A percentile compares a stretch with the other conserved stretches of the same genome.
Conservation (phyloP, 768 basidiomycete genomes). For the Nidularia sp. region DNA sequence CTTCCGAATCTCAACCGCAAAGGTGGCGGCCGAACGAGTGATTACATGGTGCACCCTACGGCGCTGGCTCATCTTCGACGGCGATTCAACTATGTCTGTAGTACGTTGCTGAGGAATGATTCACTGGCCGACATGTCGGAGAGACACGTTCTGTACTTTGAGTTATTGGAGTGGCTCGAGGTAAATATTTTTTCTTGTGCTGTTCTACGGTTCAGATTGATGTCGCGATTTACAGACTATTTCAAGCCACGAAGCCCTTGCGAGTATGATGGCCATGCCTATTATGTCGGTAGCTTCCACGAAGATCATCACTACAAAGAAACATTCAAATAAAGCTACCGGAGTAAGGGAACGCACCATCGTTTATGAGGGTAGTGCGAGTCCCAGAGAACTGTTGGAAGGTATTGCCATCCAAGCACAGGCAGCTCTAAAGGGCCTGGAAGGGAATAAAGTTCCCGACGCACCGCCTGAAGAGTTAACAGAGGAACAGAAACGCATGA, state of each 20-base stretch:
- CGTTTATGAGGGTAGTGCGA: slow-evolving; percentile 86
- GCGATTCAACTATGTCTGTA: slow-evolving; percentile 86
- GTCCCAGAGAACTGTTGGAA: slow-evolving; percentile 89
- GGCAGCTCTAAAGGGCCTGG: slow-evolving; percentile 85
- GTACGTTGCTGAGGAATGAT: slow-evolving; percentile 84
- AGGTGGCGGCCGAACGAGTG: slow-evolving; percentile 77
- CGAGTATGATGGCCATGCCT: slow-evolving; percentile 96
- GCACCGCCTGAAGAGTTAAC: slow-evolving; percentile 63
- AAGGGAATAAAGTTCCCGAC: slow-evolving; percentile 53
- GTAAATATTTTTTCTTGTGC: slow-evolving; percentile 34
- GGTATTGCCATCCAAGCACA: slow-evolving; percentile 89
- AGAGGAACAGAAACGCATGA: slow-evolving; percentile 89
- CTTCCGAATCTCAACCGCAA: slow-evolving; percentile 77
- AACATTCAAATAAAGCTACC: slow-evolving; percentile 33
- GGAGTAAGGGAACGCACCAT: slow-evolving; percentile 77
- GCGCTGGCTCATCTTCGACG: slow-evolving; percentile 87
- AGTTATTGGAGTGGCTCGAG: slow-evolving; percentile 90
- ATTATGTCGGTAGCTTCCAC: slow-evolving; percentile 81
- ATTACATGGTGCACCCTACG: slow-evolving; percentile 91
- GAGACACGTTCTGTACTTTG: slow-evolving; percentile 78
- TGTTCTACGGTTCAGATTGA: slow-evolving; percentile 5
- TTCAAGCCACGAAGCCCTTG: slow-evolving; percentile 88
- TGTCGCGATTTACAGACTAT: slow-evolving; percentile 57
- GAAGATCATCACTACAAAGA: slow-evolving; percentile 60
- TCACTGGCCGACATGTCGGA: slow-evolving; percentile 95